phyloP scores from a whole-genome alignment of 2,329 filamentous ascomycete species.

The Sordariomycetes sp. region DNA sequence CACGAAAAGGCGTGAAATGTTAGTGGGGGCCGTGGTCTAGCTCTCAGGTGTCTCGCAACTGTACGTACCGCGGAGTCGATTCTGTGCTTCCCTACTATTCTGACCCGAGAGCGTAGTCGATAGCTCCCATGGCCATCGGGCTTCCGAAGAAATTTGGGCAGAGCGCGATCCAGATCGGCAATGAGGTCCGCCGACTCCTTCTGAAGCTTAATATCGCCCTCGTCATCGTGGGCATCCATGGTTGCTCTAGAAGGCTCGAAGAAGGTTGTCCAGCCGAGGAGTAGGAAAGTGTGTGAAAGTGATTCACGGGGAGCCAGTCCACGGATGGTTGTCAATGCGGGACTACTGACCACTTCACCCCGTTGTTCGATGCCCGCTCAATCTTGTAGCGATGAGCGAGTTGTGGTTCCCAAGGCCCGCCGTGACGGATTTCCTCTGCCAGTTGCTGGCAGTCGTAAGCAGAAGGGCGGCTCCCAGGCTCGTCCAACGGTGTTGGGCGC shows the following conservation, averaged over 20 bases:
- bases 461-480: no score
- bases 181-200: constrained; percentile 43
- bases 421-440: neutral
- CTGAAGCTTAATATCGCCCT: constrained; percentile 49
- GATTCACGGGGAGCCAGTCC: no score
- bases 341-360: neutral
- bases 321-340: neutral
- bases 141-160: constrained; percentile 39
- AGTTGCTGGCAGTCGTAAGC: no score
- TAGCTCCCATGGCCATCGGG: constrained; percentile 27
- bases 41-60: neutral
- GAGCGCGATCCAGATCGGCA: constrained; percentile 38
- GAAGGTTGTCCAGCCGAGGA: neutral
- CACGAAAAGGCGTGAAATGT: neutral
- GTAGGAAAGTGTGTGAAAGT: neutral
- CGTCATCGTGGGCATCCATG: constrained; percentile 49
- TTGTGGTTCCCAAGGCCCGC: neutral
- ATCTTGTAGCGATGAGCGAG: neutral
- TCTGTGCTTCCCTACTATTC: constrained; percentile 32
- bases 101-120: constrained; percentile 33
- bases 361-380: neutral
- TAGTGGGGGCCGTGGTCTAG: neutral
- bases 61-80: constrained; percentile 29
- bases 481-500: no score
- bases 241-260: neutral